Conservation (phyloP, 805 yeast species). For the Vanderwaltozyma tropicalis region DNA sequence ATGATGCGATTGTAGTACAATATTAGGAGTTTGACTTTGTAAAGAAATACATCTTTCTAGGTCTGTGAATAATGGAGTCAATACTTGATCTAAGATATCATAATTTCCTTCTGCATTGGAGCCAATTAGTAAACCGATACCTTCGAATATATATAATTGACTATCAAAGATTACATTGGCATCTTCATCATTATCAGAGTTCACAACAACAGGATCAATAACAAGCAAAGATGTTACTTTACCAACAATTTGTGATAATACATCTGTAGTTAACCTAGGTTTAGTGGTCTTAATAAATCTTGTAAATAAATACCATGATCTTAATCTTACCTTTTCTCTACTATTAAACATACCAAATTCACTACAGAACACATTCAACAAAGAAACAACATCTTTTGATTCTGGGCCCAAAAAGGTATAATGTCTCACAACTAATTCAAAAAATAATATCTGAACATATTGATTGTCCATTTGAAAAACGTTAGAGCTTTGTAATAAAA, state of each 20-base stretch:
- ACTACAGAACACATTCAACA: constrained; percentile 69
- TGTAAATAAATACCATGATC: constrained; percentile 86
- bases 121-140: constrained; percentile 65
- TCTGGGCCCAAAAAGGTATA: constrained; percentile 39
- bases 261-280: constrained; percentile 44
- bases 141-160: constrained; percentile 77
- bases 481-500: constrained; percentile 24
- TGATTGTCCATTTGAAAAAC: constrained; percentile 55
- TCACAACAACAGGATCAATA: constrained; percentile 34
- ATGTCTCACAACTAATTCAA: constrained; percentile 78
- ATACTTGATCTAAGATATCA: constrained; percentile 48
- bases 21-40: constrained; percentile 32
- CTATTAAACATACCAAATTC: constrained; percentile 73
- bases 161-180: constrained; percentile 50
- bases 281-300: constrained; percentile 71
- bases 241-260: constrained; percentile 48
- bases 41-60: constrained; percentile 55
- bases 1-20: constrained; percentile 73
- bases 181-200: constrained; percentile 32
- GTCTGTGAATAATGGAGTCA: constrained; percentile 65
- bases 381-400: constrained; percentile 42
- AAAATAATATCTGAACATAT: constrained; percentile 67
- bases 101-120: constrained; percentile 35
- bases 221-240: constrained; percentile 50
- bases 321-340: constrained; percentile 60